Conservation (phyloP, 2,329 filamentous ascomycete genomes). For the Trichoderma brevicompactum region DNA sequence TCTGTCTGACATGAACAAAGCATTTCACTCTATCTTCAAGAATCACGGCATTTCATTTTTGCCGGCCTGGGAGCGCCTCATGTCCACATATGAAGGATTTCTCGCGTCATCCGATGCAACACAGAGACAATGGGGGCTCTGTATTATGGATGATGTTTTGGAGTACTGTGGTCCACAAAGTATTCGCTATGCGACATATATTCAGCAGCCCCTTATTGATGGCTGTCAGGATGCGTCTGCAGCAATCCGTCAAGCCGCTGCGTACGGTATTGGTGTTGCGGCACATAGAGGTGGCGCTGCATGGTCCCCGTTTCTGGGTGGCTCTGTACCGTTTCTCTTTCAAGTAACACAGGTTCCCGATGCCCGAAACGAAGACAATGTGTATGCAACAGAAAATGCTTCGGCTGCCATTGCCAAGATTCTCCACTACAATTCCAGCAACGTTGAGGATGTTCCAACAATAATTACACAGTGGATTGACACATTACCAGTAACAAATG, state of each 20-base stretch:
- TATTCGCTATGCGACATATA: slow-evolving; percentile 82
- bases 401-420: slow-evolving; percentile 97
- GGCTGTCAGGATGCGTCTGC: slow-evolving; percentile 86
- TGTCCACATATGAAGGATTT: slow-evolving; percentile 84
- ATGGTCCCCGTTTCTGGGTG: slow-evolving; percentile 87
- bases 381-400: slow-evolving; percentile 97
- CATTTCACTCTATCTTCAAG: slow-evolving; percentile 98
- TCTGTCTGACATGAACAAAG: slow-evolving; percentile 99
- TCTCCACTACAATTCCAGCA: slow-evolving; percentile 81
- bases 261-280: slow-evolving; percentile 93
- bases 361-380: slow-evolving; percentile 86
- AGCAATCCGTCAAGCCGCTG: slow-evolving; percentile 92
- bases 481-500: slow-evolving; percentile 88
- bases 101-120: slow-evolving; percentile 81
- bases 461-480: slow-evolving; percentile 86
- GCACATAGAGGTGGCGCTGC: slow-evolving; percentile 86
- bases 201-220: slow-evolving; percentile 82
- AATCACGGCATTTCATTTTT: slow-evolving; percentile 87
- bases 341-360: slow-evolving; percentile 80
- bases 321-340: slow-evolving; percentile 80
- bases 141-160: slow-evolving; percentile 96
- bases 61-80: slow-evolving; percentile 82
- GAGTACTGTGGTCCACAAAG: slow-evolving; percentile 94
- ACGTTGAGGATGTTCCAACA: slow-evolving; percentile 75
- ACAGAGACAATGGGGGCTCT: slow-evolving; percentile 97